Evolutionary conservation across 192 early-diverging fungal genomes (phyloP).

Genomic region (Coemansia sp.): DNA sequence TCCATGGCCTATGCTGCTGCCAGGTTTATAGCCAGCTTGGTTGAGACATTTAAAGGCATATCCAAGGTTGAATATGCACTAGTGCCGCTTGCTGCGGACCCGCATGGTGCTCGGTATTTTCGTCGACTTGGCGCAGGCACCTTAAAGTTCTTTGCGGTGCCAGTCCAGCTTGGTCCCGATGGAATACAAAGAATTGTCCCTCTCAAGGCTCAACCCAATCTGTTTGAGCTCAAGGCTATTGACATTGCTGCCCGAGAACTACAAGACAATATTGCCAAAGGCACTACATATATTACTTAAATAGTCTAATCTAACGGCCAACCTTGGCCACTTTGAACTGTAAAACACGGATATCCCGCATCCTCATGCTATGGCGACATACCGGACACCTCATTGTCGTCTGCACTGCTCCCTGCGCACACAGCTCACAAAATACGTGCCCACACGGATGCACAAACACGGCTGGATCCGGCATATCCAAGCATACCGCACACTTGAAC

Average conservation of each 20-base stretch:
- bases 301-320: conserved; percentile 10
- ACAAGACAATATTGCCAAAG: conserved; percentile 83
- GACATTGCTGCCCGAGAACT: conserved; percentile 74
- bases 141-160: conserved; percentile 69
- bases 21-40: conserved; percentile 82
- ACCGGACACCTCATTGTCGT: conserved; percentile 42
- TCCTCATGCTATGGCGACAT: conserved; percentile 40
- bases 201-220: conserved; percentile 50
- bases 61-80: conserved; percentile 81
- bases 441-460: conserved; percentile 50
- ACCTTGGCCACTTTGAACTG: conserved; percentile 42
- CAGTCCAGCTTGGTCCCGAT: conserved; percentile 67
- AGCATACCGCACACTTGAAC: conserved; percentile 50
- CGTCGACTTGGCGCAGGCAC: conserved; percentile 56
- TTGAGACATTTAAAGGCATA: conserved; percentile 67
- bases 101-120: conserved; percentile 53
- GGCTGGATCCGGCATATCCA: conserved; percentile 46
- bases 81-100: conserved; percentile 58
- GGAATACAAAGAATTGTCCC: conserved; percentile 82
- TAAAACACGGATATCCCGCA: conserved; percentile 35
- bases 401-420: conserved; percentile 39
- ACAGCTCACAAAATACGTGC: conserved; percentile 50
- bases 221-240: conserved; percentile 75
- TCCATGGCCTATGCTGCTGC: conserved; percentile 86
- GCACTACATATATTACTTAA: conserved; percentile 65